These are phyloP conservation scores for Dunaliella primolecta DNA, from an alignment of 139 green algal genomes.

Conservation along the genomic window DNA sequence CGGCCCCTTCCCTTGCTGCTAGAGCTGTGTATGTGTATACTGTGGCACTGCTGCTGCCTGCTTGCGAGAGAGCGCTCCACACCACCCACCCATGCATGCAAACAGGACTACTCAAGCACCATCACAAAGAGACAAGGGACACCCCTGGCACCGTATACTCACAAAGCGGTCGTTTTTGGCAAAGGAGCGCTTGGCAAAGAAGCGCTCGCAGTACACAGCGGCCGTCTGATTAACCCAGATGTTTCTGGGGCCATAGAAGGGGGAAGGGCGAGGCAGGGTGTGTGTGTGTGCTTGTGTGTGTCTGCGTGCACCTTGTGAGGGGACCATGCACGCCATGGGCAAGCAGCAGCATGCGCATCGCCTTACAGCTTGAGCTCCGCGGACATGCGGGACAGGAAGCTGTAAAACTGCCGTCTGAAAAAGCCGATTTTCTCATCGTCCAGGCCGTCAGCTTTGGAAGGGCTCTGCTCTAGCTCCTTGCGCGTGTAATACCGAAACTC, in stretches of 20 bases:
- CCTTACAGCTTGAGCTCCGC: neutral
- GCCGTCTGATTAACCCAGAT: neutral
- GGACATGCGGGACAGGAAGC: neutral
- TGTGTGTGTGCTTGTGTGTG: neutral
- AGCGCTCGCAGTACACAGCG: neutral
- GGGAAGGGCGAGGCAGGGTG: neutral
- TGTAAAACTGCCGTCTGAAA: neutral
- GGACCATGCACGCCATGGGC: neutral
- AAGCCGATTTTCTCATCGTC: neutral
- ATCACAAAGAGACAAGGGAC: too few species aligned
- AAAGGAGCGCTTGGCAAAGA: neutral
- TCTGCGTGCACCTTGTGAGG: neutral
- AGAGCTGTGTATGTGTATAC: too few species aligned
- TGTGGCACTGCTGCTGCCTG: too few species aligned
- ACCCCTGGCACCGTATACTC: neutral
- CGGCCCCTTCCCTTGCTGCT: too few species aligned
- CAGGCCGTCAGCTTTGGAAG: neutral
- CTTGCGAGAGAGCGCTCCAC: too few species aligned
- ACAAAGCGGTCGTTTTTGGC: constrained; percentile 12
- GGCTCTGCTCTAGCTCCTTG: neutral
- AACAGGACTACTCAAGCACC: too few species aligned
- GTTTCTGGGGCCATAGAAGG: too few species aligned
- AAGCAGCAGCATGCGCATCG: neutral
- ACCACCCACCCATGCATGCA: too few species aligned
- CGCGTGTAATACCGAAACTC: neutral